Percentiles rank a stretch among this genome's conserved stretches.
phyloP scores from a whole-genome alignment of 2,329 filamentous ascomycete species.

The Calonectria montana region DNA sequence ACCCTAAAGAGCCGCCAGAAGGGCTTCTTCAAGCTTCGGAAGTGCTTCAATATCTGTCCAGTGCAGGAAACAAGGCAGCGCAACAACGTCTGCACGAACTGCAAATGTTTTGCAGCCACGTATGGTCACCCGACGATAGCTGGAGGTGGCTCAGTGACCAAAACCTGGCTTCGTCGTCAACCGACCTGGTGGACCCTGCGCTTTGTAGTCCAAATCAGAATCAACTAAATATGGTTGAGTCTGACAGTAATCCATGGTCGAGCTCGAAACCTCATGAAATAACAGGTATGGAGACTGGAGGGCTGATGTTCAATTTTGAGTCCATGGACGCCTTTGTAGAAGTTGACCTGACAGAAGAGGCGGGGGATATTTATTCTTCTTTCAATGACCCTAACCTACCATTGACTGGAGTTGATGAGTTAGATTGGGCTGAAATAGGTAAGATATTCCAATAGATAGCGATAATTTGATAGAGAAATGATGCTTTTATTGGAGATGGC shows the following conservation, averaged over 20 bases:
- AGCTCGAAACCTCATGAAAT: background rate
- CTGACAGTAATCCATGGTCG: background rate
- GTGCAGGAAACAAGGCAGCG: constrained; percentile 41
- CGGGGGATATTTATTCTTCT: constrained; percentile 42
- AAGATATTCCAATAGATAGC: constrained; percentile 37
- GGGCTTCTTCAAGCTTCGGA: constrained; percentile 37
- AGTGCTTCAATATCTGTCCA: constrained; percentile 37
- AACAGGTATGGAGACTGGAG: background rate
- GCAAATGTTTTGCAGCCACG: constrained; percentile 41
- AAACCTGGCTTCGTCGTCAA: background rate
- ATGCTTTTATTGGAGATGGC: background rate
- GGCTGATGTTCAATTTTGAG: constrained; percentile 25
- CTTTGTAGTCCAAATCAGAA: background rate
- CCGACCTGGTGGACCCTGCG: background rate
- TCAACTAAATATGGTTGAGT: background rate
- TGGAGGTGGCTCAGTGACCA: constrained; percentile 34
- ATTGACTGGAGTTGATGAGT: constrained; percentile 43
- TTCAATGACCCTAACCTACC: constrained; percentile 45
- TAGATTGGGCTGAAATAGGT: constrained; percentile 44
- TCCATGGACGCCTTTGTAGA: constrained; percentile 30
- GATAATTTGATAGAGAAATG: no score
- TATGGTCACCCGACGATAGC: constrained; percentile 39
- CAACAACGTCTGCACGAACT: constrained; percentile 38
- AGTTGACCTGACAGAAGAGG: constrained; percentile 38
- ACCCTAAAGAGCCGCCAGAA: constrained; percentile 36